Evolutionary conservation across 495 filamentous ascomycete species (phyloP).

Genomic region (Parachaetomium inaequale): DNA sequence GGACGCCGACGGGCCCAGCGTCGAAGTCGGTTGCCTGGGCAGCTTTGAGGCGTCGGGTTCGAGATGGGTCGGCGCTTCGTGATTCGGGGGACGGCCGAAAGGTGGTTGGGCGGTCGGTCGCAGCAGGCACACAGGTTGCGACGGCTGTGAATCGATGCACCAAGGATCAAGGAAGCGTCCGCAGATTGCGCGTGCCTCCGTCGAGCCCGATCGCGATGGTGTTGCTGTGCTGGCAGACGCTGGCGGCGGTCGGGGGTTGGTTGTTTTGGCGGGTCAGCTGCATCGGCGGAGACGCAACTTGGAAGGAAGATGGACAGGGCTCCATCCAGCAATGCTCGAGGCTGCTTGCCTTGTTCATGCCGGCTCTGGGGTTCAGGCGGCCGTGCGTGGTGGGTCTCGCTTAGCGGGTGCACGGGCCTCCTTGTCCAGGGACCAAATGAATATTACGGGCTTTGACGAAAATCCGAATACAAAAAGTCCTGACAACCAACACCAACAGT

Average conservation of each 20-base stretch:
- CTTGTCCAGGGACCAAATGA: background rate
- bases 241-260: conserved; percentile 13
- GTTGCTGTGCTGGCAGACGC: conserved; percentile 14
- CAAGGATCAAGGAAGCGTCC: conserved; percentile 23
- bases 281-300: conserved; percentile 14
- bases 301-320: background rate
- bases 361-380: background rate
- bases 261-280: conserved; percentile 28
- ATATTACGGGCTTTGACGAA: too few relatives aligned
- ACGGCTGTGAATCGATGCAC: conserved; percentile 8
- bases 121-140: conserved; percentile 3
- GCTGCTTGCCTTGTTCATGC: conserved; percentile 7
- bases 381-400: background rate
- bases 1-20: conserved; percentile 15
- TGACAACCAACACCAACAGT: too few relatives aligned
- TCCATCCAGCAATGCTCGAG: conserved; percentile 6
- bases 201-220: conserved; percentile 16
- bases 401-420: background rate
- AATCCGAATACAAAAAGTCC: too few relatives aligned
- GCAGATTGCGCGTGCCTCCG: conserved; percentile 10
- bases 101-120: conserved; percentile 14
- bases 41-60: conserved; percentile 12
- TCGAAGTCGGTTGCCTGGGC: conserved; percentile 10
- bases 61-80: conserved; percentile 11
- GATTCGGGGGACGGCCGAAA: background rate